Base-by-base conservation (phyloP, 352 stramenopile genomes). In the Pythium guiyangense region DNA sequence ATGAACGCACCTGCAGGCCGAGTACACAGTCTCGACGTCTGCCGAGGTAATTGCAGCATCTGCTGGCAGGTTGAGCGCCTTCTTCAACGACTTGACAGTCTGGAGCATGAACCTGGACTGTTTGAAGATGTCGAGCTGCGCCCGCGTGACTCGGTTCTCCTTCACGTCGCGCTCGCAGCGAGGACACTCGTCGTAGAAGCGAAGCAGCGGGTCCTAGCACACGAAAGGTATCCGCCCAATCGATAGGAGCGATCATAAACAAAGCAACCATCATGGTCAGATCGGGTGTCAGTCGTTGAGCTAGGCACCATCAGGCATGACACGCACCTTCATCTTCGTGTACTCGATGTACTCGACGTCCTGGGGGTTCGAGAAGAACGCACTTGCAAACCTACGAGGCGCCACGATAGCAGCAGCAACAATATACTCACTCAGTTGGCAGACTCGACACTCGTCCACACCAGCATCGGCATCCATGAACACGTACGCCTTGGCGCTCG, bases 171-270 rank as follows among this genome's bases (percentile, higher is more conserved):
- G 60, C 29, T 71, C 61, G 53, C 86, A 90, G 15, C 72, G 71
- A 11, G 67, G 55, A 27, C 80, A 90, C 27, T 70, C 50, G 43
- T 88, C 80, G 52, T 75, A 88, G n/a, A n/a, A n/a, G n/a, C n/a
- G n/a, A n/a, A n/a, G n/a, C n/a, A n/a, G n/a, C n/a, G n/a, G n/a
- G n/a, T 88, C 77, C 77, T 86, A 39, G 1, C 20, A 6, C 0
- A 46, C n/a, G 0, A 39, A 0, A 40, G 18, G 51, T 49, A 39
- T 15, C 15, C 20, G 35, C 29, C 18, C 49, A 31, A 26, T 10
- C 34, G n/a, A n/a, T n/a, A n/a, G n/a, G 6, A 27, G 4, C 2
- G 17, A 34, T 1, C 15, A 20, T 22, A 17, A 35, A 10, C 11
- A 15, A 14, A 47, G 40, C 8, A 26, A 25, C 3, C 18, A 37